Percentiles rank a stretch among this genome's conserved stretches.
phyloP scores from a whole-genome alignment of 2,329 filamentous ascomycete species.

The Neonectria neomacrospora region DNA sequence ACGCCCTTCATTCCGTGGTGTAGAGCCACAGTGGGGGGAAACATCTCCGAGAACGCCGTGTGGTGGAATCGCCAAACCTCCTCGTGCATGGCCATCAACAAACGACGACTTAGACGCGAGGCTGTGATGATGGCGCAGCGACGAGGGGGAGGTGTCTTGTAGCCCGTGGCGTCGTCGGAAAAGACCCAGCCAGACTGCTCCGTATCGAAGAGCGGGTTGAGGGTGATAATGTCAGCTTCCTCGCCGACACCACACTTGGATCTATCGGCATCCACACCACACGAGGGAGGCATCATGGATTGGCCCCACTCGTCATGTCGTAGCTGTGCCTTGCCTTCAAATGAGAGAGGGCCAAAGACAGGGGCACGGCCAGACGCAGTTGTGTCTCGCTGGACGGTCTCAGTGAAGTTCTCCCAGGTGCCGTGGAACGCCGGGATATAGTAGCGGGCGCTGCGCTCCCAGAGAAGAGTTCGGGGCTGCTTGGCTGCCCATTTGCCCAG shows the following conservation, averaged over 20 bases:
- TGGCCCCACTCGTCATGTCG: slow-evolving; percentile 63
- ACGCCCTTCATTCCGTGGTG: slow-evolving; percentile 84
- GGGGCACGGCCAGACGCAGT: slow-evolving; percentile 61
- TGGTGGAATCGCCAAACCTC: slow-evolving; percentile 75
- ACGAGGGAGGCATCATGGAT: slow-evolving; percentile 65
- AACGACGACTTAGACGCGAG: slow-evolving; percentile 71
- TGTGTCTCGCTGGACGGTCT: slow-evolving; percentile 71
- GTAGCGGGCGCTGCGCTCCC: slow-evolving; percentile 82
- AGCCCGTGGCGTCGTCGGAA: slow-evolving; percentile 75
- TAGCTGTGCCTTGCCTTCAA: slow-evolving; percentile 59
- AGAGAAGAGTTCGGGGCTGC: slow-evolving; percentile 77
- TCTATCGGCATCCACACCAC: slow-evolving; percentile 63
- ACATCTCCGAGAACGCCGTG: slow-evolving; percentile 85
- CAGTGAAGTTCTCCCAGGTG: slow-evolving; percentile 76
- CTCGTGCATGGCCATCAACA: slow-evolving; percentile 78
- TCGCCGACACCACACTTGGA: slow-evolving; percentile 74
- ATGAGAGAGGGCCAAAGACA: slow-evolving; percentile 75
- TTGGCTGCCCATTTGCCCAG: slow-evolving; percentile 73
- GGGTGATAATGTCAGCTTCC: slow-evolving; percentile 79
- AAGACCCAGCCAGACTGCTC: slow-evolving; percentile 79
- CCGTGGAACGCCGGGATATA: slow-evolving; percentile 79
- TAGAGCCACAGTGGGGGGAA: slow-evolving; percentile 74
- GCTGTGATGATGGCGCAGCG: slow-evolving; percentile 79
- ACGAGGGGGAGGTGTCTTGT: slow-evolving; percentile 72
- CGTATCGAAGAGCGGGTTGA: slow-evolving; percentile 81